Percentiles rank a stretch among this genome's conserved stretches.
Evolutionary conservation across 208 protist genomes (phyloP).

Genomic region (Balamuthia mandrillaris): DNA sequence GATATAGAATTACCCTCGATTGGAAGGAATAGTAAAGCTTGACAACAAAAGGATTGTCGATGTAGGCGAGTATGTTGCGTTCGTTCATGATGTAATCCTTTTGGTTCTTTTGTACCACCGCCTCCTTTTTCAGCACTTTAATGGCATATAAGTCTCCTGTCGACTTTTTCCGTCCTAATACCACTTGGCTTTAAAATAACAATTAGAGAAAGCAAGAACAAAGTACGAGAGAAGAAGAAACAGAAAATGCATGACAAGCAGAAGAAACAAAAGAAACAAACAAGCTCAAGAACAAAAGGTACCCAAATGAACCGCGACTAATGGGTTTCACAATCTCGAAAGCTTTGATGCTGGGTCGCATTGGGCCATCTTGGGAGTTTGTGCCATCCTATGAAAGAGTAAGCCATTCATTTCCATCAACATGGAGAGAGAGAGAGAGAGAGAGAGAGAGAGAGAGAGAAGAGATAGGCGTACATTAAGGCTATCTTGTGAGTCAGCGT

Average conservation of each 20-base stretch:
- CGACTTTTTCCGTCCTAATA: constrained; percentile 60
- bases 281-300: too few relatives aligned
- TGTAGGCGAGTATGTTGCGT: constrained; percentile 61
- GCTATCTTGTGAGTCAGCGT: too few relatives aligned
- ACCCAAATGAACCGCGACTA: constrained; percentile 36
- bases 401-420: too few relatives aligned
- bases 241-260: too few relatives aligned
- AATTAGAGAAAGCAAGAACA: constrained; percentile 59
- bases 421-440: too few relatives aligned
- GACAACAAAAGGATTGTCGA: constrained; percentile 69
- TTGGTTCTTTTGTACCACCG: constrained; percentile 71
- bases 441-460: too few relatives aligned
- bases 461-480: too few relatives aligned
- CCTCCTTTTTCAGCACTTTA: constrained; percentile 69
- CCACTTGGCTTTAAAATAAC: constrained; percentile 23
- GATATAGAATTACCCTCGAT: not conserved
- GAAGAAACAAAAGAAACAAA: too few relatives aligned
- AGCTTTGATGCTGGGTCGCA: constrained; percentile 43
- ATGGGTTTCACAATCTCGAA: constrained; percentile 77
- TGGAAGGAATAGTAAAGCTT: constrained; percentile 77
- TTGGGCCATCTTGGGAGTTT: not conserved
- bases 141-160: constrained; percentile 75
- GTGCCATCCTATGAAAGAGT: too few relatives aligned
- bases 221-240: too few relatives aligned
- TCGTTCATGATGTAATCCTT: constrained; percentile 64